These are phyloP conservation scores for Nymphaea colorata DNA, from an alignment of 164 flowering plant species.

Conservation along the genomic window DNA sequence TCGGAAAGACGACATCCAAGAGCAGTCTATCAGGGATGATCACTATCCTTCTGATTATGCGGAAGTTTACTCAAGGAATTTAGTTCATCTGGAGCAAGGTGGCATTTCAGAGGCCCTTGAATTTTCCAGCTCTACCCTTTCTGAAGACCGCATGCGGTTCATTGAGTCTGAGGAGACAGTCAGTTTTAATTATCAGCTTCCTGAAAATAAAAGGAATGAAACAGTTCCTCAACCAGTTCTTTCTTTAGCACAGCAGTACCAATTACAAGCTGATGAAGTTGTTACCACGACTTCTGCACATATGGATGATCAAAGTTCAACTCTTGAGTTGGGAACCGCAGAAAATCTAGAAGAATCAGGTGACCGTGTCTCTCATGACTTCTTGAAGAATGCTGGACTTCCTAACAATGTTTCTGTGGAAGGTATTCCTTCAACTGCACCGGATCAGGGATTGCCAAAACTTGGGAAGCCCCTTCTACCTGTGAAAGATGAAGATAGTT, in stretches of 20 bases:
- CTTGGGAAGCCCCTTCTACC: background rate
- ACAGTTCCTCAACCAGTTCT: background rate
- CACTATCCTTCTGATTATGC: background rate
- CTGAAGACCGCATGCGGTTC: background rate
- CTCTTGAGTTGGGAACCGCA: background rate
- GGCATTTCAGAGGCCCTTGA: background rate
- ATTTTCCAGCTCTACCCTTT: background rate
- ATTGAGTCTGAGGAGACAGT: background rate
- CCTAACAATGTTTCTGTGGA: background rate
- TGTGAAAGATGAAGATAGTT: background rate
- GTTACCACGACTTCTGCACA: background rate
- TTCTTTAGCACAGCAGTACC: background rate
- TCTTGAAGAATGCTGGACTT: background rate
- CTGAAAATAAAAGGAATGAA: background rate
- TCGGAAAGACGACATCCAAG: background rate
- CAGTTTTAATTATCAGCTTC: background rate
- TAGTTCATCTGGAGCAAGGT: background rate
- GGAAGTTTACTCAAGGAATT: background rate
- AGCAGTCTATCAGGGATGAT: background rate
- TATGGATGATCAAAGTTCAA: background rate
- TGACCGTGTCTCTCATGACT: background rate
- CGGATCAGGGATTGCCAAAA: background rate
- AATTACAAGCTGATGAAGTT: background rate
- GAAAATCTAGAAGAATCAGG: background rate
- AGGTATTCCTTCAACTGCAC: background rate